Percentiles rank a stretch among this genome's conserved stretches.
Conservation (phyloP, 2,329 filamentous ascomycete genomes). For the Fusarium torreyae region DNA sequence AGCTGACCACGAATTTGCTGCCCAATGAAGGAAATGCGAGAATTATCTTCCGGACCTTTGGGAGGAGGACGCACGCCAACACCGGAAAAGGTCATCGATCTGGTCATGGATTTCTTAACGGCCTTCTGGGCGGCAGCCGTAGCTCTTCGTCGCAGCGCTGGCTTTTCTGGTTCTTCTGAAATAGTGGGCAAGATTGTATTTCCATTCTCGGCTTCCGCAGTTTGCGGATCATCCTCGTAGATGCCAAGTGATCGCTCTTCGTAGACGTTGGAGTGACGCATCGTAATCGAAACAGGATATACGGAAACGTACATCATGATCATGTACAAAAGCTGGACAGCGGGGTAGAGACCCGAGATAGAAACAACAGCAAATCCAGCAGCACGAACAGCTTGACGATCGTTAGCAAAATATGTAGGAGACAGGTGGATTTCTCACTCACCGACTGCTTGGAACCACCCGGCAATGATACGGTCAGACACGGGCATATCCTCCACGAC, state of each 20-base stretch:
- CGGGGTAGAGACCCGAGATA: slow-evolving; percentile 70
- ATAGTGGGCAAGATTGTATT: slow-evolving; percentile 41
- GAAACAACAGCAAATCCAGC: slow-evolving; percentile 77
- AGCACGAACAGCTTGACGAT: slow-evolving; percentile 68
- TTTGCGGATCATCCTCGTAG: slow-evolving; percentile 59
- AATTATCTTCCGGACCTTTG: slow-evolving; percentile 51
- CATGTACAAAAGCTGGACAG: slow-evolving; percentile 72
- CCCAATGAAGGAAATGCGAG: slow-evolving; percentile 64
- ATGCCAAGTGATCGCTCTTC: slow-evolving; percentile 78
- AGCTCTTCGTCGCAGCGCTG: slow-evolving; percentile 39
- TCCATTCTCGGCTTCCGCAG: slow-evolving; percentile 46
- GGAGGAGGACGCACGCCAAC: slow-evolving; percentile 56
- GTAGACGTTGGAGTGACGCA: slow-evolving; percentile 80
- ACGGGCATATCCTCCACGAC: slow-evolving; percentile 66
- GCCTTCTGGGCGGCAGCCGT: slow-evolving; percentile 53
- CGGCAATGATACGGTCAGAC: slow-evolving; percentile 72
- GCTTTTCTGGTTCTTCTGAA: slow-evolving; percentile 49
- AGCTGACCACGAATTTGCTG: slow-evolving; percentile 76
- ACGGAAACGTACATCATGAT: slow-evolving; percentile 78
- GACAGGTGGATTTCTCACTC: slow-evolving; percentile 41
- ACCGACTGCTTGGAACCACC: slow-evolving; percentile 75
- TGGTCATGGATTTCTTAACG: slow-evolving; percentile 57
- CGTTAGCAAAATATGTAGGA: slow-evolving; percentile 17
- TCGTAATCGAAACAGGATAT: slow-evolving; percentile 74
- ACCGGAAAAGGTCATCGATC: slow-evolving; percentile 60